Percentiles rank a stretch among this genome's conserved stretches.
These are phyloP conservation scores for Cercospora sesami DNA, from an alignment of 2,329 filamentous ascomycete species.

Conservation along the genomic window DNA sequence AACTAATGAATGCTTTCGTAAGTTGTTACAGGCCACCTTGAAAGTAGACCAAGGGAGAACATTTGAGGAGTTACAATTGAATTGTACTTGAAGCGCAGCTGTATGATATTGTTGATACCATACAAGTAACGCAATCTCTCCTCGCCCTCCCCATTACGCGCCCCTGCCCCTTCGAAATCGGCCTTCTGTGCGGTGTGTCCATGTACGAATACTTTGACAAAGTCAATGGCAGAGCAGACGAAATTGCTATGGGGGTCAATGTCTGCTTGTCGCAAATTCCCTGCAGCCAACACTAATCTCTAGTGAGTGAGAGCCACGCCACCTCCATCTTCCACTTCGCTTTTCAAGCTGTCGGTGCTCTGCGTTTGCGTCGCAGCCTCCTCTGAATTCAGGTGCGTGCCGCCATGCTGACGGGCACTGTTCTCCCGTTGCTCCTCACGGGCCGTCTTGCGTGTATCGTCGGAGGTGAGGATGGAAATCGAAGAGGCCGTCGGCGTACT, in stretches of 20 bases:
- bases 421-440: constrained; percentile 20
- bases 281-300: constrained; percentile 2
- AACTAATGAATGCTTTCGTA: neutral
- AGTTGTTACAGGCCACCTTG: neutral
- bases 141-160: neutral
- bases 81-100: neutral
- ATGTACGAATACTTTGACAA: neutral
- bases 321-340: constrained; percentile 51
- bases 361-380: constrained; percentile 19
- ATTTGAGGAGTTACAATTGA: neutral
- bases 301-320: constrained; percentile 54
- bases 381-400: constrained; percentile 3
- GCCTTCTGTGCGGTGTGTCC: neutral
- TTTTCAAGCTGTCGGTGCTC: constrained; percentile 30
- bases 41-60: neutral
- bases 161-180: neutral
- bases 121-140: neutral
- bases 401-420: constrained; percentile 13
- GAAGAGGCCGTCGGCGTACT: constrained; percentile 28
- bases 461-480: constrained; percentile 21
- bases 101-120: neutral
- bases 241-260: neutral
- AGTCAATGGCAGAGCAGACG: neutral
- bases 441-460: constrained; percentile 23
- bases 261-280: neutral